These are phyloP conservation scores for Monilinia fructicola DNA, from an alignment of 2,329 filamentous ascomycete genomes.

Conservation along the genomic window DNA sequence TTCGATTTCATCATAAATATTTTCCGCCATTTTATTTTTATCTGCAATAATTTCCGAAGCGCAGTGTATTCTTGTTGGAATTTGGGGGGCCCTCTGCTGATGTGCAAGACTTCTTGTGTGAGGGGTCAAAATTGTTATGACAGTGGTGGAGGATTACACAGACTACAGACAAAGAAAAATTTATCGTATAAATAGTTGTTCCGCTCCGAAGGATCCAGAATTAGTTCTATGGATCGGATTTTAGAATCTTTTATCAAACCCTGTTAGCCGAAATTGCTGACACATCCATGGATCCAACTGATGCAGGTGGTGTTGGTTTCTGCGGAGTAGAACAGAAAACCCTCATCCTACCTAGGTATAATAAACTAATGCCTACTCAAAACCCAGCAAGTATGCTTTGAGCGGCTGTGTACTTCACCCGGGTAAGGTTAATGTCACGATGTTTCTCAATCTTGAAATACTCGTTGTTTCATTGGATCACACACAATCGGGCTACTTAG, in stretches of 20 bases:
- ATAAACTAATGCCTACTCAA: not conserved
- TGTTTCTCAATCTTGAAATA: not conserved
- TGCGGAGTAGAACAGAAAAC: not conserved
- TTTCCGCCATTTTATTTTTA: conserved; percentile 41
- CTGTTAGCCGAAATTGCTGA: not conserved
- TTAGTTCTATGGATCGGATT: not conserved
- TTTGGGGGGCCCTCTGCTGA: not conserved
- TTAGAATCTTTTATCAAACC: not conserved
- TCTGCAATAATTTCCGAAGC: not conserved
- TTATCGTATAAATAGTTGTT: not conserved
- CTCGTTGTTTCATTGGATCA: not conserved
- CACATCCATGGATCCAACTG: conserved; percentile 5
- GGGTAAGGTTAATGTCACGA: not conserved
- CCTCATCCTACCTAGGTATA: not conserved
- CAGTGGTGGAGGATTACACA: too few species aligned
- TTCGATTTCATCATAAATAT: conserved; percentile 96
- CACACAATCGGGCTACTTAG: not conserved
- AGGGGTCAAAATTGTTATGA: not conserved
- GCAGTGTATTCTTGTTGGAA: not conserved
- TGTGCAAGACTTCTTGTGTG: not conserved
- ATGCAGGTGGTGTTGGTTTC: not conserved
- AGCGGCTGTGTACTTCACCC: not conserved
- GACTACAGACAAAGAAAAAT: conserved; percentile 17
- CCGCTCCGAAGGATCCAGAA: not conserved
- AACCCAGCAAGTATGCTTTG: not conserved